Evolutionary conservation across 1,284 basidiomycete species (phyloP).

Genomic region (Agroathelia rolfsii): DNA sequence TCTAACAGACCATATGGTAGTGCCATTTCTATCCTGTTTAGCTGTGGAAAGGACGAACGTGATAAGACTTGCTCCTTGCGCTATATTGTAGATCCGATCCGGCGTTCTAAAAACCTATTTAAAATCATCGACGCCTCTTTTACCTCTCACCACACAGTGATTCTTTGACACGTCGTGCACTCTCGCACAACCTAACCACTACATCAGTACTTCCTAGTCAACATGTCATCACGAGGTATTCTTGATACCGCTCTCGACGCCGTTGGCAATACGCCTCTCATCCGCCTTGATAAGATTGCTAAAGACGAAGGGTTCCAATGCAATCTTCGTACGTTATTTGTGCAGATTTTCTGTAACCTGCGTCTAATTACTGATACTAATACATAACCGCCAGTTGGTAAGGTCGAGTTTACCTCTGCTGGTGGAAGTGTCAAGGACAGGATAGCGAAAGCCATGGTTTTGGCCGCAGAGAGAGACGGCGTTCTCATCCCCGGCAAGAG

Average conservation of each 20-base stretch:
- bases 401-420: conserved; percentile 84
- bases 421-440: conserved; percentile 95
- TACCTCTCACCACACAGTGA: too few species aligned
- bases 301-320: conserved; percentile 72
- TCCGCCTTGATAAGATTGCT: conserved; percentile 79
- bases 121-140: too few species aligned
- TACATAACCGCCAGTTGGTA: conserved; percentile 54
- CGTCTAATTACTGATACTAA: neutral
- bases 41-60: too few species aligned
- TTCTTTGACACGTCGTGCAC: too few species aligned
- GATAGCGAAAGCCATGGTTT: conserved; percentile 95
- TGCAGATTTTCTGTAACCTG: neutral
- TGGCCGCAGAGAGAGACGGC: conserved; percentile 83
- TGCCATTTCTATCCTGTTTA: too few species aligned
- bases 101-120: too few species aligned
- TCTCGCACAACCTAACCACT: too few species aligned
- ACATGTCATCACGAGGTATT: conserved; percentile 34
- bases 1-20: too few species aligned
- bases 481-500: conserved; percentile 81
- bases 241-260: conserved; percentile 75
- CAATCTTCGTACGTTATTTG: conserved; percentile 66
- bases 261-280: conserved; percentile 86
- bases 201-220: too few species aligned
- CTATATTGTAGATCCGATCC: too few species aligned
- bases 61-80: too few species aligned